Percentiles rank a stretch among this genome's conserved stretches.
These are phyloP conservation scores for Leishmania guyanensis DNA, from an alignment of 208 protist genomes.

Conservation along the genomic window DNA sequence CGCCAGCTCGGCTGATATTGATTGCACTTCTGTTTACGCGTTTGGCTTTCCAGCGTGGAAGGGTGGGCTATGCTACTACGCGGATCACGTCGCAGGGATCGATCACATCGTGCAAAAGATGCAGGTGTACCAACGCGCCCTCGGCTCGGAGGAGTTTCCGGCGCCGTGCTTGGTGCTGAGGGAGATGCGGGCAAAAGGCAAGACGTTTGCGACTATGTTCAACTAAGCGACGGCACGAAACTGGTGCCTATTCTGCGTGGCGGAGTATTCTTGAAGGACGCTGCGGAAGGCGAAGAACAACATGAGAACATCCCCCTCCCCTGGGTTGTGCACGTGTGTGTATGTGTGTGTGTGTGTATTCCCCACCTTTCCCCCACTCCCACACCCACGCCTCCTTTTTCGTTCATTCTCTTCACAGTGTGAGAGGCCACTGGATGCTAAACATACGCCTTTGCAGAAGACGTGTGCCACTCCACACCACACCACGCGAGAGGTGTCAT, in stretches of 20 bases:
- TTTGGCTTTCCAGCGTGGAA: slow-evolving; percentile 85
- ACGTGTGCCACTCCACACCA: background rate
- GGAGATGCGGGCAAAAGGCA: slow-evolving; percentile 42
- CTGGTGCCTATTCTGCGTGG: background rate
- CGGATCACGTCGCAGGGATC: slow-evolving; percentile 58
- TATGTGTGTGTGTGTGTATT: background rate
- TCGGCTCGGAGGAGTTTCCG: slow-evolving; percentile 52
- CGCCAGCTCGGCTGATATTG: slow-evolving; percentile 70
- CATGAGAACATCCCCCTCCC: background rate
- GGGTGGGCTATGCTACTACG: slow-evolving; percentile 82
- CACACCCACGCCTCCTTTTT: background rate
- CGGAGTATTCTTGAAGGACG: background rate
- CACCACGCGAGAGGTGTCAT: background rate
- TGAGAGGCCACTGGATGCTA: background rate
- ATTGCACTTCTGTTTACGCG: slow-evolving; percentile 84
- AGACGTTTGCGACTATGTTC: slow-evolving; percentile 49
- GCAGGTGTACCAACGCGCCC: slow-evolving; percentile 57
- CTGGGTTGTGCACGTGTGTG: background rate
- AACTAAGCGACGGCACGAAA: background rate
- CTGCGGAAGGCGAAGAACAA: background rate
- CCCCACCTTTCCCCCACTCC: background rate
- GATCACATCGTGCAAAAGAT: slow-evolving; percentile 66
- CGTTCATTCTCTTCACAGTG: background rate
- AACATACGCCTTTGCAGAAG: background rate
- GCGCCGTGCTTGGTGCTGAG: slow-evolving; percentile 49